These are phyloP conservation scores for Lathyrus tuberosus DNA, from an alignment of 306 rosid species.

Conservation along the genomic window DNA sequence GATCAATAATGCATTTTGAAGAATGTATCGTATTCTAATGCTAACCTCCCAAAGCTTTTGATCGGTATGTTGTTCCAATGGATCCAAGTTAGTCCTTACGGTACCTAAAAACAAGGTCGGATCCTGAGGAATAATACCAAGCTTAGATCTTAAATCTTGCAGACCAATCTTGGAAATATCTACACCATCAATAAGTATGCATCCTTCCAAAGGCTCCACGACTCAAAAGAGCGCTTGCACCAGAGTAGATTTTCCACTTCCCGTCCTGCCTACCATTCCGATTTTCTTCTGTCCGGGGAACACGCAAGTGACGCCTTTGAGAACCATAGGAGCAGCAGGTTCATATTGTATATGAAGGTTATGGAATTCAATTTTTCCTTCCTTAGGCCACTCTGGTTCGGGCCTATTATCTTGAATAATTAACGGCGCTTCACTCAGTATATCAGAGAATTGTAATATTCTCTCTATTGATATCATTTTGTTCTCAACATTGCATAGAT, in stretches of 20 bases:
- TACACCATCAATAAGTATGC: constrained; percentile 61
- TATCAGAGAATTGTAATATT: constrained; percentile 68
- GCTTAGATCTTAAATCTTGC: constrained; percentile 74
- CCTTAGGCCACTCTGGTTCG: constrained; percentile 68
- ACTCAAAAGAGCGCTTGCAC: constrained; percentile 80
- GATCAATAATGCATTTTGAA: constrained; percentile 7
- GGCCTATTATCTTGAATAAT: constrained; percentile 61
- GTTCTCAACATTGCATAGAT: constrained; percentile 89
- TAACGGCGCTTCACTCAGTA: constrained; percentile 75
- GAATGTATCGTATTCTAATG: constrained; percentile 4
- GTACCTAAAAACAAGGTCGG: constrained; percentile 76
- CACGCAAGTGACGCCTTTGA: constrained; percentile 73
- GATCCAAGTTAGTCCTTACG: constrained; percentile 71
- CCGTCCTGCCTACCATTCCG: constrained; percentile 84
- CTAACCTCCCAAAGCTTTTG: constrained; percentile 81
- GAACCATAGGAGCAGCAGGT: constrained; percentile 69
- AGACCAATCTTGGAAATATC: constrained; percentile 70
- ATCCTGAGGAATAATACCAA: constrained; percentile 81
- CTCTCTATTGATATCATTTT: constrained; percentile 91
- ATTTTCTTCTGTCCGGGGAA: constrained; percentile 69
- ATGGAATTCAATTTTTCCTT: constrained; percentile 65
- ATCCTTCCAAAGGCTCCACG: constrained; percentile 69
- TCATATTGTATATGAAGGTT: constrained; percentile 67
- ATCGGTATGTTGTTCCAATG: constrained; percentile 62
- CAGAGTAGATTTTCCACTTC: constrained; percentile 87